phyloP scores from a whole-genome alignment of 257 asterid genomes.

The Cordia subcordata region DNA sequence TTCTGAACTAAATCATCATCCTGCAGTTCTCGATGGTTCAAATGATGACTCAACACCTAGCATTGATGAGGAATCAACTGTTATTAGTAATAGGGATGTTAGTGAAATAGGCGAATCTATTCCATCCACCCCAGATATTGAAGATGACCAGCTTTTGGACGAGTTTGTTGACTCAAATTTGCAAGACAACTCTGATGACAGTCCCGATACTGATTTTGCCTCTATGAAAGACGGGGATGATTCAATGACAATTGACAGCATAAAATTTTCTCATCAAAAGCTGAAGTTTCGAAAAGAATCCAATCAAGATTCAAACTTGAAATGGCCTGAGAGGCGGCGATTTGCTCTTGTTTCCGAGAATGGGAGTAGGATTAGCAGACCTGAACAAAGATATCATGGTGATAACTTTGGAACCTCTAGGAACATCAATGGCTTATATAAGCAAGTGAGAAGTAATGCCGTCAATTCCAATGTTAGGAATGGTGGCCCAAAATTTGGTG shows the following conservation, averaged over 20 bases:
- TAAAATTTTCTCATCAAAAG: constrained; percentile 59
- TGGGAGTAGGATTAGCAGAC: constrained; percentile 36
- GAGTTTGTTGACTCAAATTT: constrained; percentile 37
- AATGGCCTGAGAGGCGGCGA: constrained; percentile 59
- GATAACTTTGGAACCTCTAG: constrained; percentile 55
- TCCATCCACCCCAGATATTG: constrained; percentile 47
- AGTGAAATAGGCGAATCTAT: constrained; percentile 51
- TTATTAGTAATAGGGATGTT: constrained; percentile 34
- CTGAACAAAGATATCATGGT: constrained; percentile 51
- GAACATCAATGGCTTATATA: constrained; percentile 37
- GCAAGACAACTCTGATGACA: constrained; percentile 46
- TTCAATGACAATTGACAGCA: constrained; percentile 35
- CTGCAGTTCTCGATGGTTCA: constrained; percentile 31
- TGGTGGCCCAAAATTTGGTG: constrained; percentile 45
- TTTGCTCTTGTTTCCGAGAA: constrained; percentile 38
- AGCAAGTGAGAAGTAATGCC: constrained; percentile 43
- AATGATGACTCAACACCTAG: constrained; percentile 36
- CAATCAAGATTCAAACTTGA: constrained; percentile 42
- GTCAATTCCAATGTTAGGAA: constrained; percentile 54
- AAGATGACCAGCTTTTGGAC: constrained; percentile 44
- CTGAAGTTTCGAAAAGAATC: constrained; percentile 55
- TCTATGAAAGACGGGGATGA: constrained; percentile 39
- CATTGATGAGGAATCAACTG: constrained; percentile 38
- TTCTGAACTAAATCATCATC: constrained; percentile 34
- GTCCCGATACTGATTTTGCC: constrained; percentile 38